Percentiles rank a stretch among this genome's conserved stretches.
These are phyloP conservation scores for Fulvia fulva DNA, from an alignment of 2,329 filamentous ascomycete species.

Conservation along the genomic window DNA sequence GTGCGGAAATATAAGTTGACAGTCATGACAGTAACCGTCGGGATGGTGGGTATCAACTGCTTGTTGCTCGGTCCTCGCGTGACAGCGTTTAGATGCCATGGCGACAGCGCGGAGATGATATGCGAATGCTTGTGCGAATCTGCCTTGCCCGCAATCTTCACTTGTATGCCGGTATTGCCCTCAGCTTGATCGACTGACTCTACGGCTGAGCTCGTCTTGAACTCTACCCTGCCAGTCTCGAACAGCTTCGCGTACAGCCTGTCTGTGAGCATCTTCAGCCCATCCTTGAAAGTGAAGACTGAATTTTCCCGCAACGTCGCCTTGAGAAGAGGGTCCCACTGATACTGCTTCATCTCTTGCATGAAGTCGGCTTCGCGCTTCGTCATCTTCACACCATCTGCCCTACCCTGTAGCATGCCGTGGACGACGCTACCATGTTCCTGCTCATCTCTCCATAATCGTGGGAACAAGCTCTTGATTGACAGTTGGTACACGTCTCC, in stretches of 20 bases:
- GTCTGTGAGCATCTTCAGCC: slow-evolving; percentile 39
- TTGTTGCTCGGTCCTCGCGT: slow-evolving; percentile 29
- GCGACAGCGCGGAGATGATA: slow-evolving; percentile 62
- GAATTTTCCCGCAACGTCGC: slow-evolving; percentile 33
- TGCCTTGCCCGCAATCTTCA: slow-evolving; percentile 28
- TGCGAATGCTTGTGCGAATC: slow-evolving; percentile 42
- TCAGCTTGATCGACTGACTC: slow-evolving; percentile 39
- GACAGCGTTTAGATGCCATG: slow-evolving; percentile 30
- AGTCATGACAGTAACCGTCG: slow-evolving; percentile 71
- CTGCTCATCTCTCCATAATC: slow-evolving; percentile 48
- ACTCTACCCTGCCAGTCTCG: slow-evolving; percentile 37
- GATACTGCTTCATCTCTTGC: slow-evolving; percentile 31
- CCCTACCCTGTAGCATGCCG: slow-evolving; percentile 28
- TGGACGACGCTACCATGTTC: slow-evolving; percentile 39
- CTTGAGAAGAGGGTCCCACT: slow-evolving; percentile 34
- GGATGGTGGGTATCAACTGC: slow-evolving; percentile 56
- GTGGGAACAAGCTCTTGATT: slow-evolving; percentile 59
- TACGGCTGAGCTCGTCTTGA: slow-evolving; percentile 43
- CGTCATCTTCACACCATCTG: slow-evolving; percentile 35
- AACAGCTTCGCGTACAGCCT: slow-evolving; percentile 36
- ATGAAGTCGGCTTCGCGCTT: slow-evolving; percentile 32
- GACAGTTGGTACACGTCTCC: slow-evolving; percentile 82
- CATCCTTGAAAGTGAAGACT: slow-evolving; percentile 45
- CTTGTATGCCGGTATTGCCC: slow-evolving; percentile 27
- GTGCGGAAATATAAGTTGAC: slow-evolving; percentile 82